Base-by-base conservation (phyloP, 108 stramenopile species). In the Cyclotella atomus region DNA sequence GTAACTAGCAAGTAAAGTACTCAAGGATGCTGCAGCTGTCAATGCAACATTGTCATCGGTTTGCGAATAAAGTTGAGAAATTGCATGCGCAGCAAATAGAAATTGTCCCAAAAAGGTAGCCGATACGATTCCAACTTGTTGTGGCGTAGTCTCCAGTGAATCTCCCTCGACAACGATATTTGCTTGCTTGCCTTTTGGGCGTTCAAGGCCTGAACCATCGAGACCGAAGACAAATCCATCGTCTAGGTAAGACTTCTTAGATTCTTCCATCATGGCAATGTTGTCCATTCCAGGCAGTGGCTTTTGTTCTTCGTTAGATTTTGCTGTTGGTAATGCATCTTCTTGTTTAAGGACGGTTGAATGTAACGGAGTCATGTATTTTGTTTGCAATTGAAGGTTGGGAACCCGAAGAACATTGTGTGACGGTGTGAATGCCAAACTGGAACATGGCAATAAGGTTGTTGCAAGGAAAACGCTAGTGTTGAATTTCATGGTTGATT, bases 161-260 rank as follows among this genome's bases (percentile, higher is more conserved):
- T 93, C 92, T 20, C 88, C 89, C 34, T 93, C 92, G 10, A 93
- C 89, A 3, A 93, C 92, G 15, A 90, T 25, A 36, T 64, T 55
- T 4, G 88, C 83, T 25, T 45, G 81, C 60, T 83, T 86, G 17
- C 92, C 92, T 59, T 87, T 88, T 16, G 88, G 89, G 64, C 92
- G 86, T 46, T 93, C 87, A 24, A 93, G 46, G 32, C 92, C 92
- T 24, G 89, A 90, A 43, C 88, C 89, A 46, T 88, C 87, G 43
- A 93, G 79, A 25, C 92, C 92, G 65, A 91, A 93, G 2, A 93
- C 85, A 57, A 93, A 93, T 33, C 92, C 92, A 70, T 93, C 92
- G 43, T 91, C 87, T 9, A 83, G 70, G 28, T 85, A 89, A 2
- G 76, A 77, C 55, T 82, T 85, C 36, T 61, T 46, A 2, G 4